A percentile compares a stretch with the other conserved stretches of the same genome.
Evolutionary conservation across 495 filamentous ascomycete species (phyloP).

Genomic region (Diplogelasinospora grovesii): DNA sequence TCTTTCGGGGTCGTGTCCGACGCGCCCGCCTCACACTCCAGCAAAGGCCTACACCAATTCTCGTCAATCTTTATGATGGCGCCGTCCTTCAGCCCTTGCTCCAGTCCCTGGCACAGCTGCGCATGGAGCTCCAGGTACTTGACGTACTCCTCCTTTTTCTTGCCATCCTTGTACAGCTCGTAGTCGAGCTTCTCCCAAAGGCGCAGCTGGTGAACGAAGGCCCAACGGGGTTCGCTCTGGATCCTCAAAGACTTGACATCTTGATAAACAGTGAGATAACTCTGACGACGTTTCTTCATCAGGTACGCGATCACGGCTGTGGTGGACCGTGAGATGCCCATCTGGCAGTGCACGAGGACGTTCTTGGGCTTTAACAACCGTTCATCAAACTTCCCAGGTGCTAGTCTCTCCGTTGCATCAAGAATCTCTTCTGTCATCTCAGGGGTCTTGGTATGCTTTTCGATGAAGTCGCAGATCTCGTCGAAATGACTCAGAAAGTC

Average conservation of each 20-base stretch:
- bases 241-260: background rate
- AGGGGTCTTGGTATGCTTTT: slow-evolving; percentile 7
- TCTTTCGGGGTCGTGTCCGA: too few species aligned
- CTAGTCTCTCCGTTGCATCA: background rate
- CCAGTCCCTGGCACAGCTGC: too few species aligned
- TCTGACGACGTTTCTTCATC: slow-evolving; percentile 6
- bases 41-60: too few species aligned
- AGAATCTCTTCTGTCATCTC: background rate
- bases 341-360: slow-evolving; percentile 9
- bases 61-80: too few species aligned
- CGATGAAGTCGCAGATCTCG: slow-evolving; percentile 37
- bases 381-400: background rate
- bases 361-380: background rate
- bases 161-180: slow-evolving; percentile 12
- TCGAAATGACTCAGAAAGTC: slow-evolving; percentile 28
- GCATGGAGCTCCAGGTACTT: slow-evolving; percentile 3
- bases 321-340: slow-evolving; percentile 4
- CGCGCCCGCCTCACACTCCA: too few species aligned
- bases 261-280: background rate
- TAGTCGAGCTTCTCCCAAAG: slow-evolving; percentile 13
- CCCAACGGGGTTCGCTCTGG: background rate
- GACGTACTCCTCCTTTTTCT: slow-evolving; percentile 10
- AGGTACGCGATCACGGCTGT: slow-evolving; percentile 9
- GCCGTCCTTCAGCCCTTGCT: too few species aligned
- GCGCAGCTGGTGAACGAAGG: slow-evolving; percentile 13